These are phyloP conservation scores for Pelargonium cotyledonis DNA, from an alignment of 441 rosid genomes.

Conservation along the genomic window DNA sequence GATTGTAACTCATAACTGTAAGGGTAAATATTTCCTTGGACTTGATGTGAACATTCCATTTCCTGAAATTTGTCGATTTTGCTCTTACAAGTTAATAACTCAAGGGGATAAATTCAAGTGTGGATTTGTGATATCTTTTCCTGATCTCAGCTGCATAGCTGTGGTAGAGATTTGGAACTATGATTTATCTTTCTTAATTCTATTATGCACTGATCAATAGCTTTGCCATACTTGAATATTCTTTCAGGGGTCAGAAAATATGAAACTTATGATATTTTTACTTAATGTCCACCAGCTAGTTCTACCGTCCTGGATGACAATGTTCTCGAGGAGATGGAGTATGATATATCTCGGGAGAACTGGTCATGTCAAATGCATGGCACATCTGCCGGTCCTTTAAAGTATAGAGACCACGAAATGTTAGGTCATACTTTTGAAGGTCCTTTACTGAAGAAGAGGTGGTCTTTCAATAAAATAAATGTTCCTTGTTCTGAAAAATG, in stretches of 20 bases:
- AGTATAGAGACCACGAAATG: slow-evolving; percentile 27
- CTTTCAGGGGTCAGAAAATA: not conserved
- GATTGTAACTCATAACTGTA: not conserved
- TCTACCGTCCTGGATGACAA: slow-evolving; percentile 25
- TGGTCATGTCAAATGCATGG: slow-evolving; percentile 28
- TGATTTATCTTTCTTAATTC: not conserved
- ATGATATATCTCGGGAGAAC: slow-evolving; percentile 30
- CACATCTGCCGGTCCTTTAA: slow-evolving; percentile 26
- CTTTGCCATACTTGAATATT: not conserved
- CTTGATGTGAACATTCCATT: no score
- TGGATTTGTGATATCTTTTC: not conserved
- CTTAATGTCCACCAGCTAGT: slow-evolving; percentile 29
- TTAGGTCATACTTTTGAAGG: slow-evolving; percentile 34
- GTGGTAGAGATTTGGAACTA: not conserved
- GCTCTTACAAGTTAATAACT: not conserved
- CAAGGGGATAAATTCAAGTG: not conserved
- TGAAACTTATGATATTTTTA: not conserved
- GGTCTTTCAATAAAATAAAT: slow-evolving; percentile 17
- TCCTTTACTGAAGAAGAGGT: slow-evolving; percentile 44
- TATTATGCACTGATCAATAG: not conserved
- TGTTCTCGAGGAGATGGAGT: slow-evolving; percentile 30
- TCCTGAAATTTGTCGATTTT: no score
- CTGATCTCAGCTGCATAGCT: not conserved
- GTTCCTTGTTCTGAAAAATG: slow-evolving; percentile 14
- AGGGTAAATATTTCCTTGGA: not conserved